phyloP scores from a whole-genome alignment of 2,329 filamentous ascomycete genomes.

The Penicillium sp. region DNA sequence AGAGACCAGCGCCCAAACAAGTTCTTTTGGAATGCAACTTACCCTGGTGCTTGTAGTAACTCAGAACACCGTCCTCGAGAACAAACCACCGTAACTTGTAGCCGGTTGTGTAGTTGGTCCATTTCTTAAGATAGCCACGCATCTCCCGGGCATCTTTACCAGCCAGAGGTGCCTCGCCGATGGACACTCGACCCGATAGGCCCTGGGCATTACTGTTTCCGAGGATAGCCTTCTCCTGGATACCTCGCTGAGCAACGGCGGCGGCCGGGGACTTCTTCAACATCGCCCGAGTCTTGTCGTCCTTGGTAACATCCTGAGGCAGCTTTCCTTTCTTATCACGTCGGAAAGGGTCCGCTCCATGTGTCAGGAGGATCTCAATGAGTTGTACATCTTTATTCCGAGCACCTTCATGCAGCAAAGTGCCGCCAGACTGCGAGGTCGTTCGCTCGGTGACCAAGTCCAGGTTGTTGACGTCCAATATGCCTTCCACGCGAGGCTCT shows the following conservation, averaged over 20 bases:
- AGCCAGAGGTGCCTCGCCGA: slow-evolving; percentile 56
- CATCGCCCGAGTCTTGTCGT: slow-evolving; percentile 83
- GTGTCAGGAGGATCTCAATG: slow-evolving; percentile 85
- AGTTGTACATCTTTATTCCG: slow-evolving; percentile 81
- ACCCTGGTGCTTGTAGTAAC: slow-evolving; percentile 97
- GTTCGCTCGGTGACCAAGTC: slow-evolving; percentile 79
- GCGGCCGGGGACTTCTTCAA: slow-evolving; percentile 93
- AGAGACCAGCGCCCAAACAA: neutral
- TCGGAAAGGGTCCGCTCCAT: slow-evolving; percentile 93
- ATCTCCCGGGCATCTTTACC: slow-evolving; percentile 91
- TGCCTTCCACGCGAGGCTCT: slow-evolving; percentile 79
- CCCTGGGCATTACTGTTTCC: slow-evolving; percentile 65
- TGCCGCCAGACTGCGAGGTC: slow-evolving; percentile 81
- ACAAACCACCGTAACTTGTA: slow-evolving; percentile 99
- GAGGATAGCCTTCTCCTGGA: slow-evolving; percentile 95
- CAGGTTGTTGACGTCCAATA: slow-evolving; percentile 87
- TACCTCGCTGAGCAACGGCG: slow-evolving; percentile 87
- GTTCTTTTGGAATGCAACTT: slow-evolving; percentile 10
- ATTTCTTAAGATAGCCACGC: slow-evolving; percentile 98
- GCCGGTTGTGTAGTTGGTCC: slow-evolving; percentile 97
- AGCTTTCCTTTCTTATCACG: slow-evolving; percentile 93
- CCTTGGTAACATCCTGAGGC: slow-evolving; percentile 93
- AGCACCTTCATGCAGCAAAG: slow-evolving; percentile 88
- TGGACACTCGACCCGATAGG: slow-evolving; percentile 49
- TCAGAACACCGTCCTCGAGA: slow-evolving; percentile 91